Base-by-base conservation (phyloP, 2,329 filamentous ascomycete genomes). In the Immersiporthe knoxdaviesiana region DNA sequence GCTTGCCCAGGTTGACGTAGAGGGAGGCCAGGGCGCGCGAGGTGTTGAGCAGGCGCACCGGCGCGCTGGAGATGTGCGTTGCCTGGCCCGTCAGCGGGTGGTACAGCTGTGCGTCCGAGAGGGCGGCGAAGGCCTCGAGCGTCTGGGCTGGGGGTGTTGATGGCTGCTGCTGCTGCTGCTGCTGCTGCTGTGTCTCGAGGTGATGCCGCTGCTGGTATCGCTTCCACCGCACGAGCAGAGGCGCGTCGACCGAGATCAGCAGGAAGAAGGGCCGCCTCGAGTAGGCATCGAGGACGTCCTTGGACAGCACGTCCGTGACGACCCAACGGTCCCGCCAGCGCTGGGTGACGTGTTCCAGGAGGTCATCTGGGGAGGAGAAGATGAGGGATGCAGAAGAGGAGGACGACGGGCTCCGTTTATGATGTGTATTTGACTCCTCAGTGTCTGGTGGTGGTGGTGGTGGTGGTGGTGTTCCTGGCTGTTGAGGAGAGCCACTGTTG, bases 241-340 rank as follows among this genome's bases (percentile, higher is more conserved):
- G 96, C 5, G 94, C 95, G 79, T 98, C 95, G 62, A 98, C 90
- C 78, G 93, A 95, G 76, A 99, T 84, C 44, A 98, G 88, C 63
- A 99, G 86, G 84, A 98, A 98, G 83, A 97, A 97, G 0, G 96
- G 96, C 10, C 96, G 88, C 27, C 90, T 86, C 70, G 90, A 82
- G 64, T 97, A 88, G 32, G 89, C 85, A 74, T 97, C 92, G 5
- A 97, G 86, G 10, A 91, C 87, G 2, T 80, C 78, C 74, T 94
- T 91, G 73, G 90, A 88, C 81, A 90, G 88, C 72, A 97, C 90
- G 76, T 96, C 91, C 3, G 92, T 96, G 2, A 91, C 96, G 21
- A 98, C 93, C 87, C 92, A 99, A 67, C 90, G 88, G 68, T 90
- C 87, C 72, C 87, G 88, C 96, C 96, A 99, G 78, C 88, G 84